Conservation (phyloP, 345 rosid genomes). For the Tarenaya hassleriana region DNA sequence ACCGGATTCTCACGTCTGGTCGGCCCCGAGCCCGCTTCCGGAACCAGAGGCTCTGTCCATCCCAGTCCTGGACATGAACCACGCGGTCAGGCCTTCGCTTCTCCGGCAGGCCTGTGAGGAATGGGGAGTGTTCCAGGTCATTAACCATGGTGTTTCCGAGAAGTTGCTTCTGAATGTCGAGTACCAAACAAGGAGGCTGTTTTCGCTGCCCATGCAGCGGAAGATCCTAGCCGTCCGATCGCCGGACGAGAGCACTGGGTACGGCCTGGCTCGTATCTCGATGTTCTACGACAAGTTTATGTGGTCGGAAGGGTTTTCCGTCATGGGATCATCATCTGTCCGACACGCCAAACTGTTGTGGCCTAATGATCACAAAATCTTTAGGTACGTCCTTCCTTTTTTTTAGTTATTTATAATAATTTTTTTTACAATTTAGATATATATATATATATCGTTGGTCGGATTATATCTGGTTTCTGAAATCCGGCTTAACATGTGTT, state of each 20-base stretch:
- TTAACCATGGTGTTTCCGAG: slow-evolving; percentile 55
- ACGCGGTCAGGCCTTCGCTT: slow-evolving; percentile 29
- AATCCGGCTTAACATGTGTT: too few relatives aligned
- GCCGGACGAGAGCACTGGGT: slow-evolving; percentile 49
- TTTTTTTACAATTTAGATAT: too few relatives aligned
- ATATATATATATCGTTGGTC: too few relatives aligned
- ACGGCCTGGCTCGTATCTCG: slow-evolving; percentile 54
- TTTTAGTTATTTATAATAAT: too few relatives aligned
- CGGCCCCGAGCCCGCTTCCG: slow-evolving; percentile 1
- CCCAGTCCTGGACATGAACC: slow-evolving; percentile 48
- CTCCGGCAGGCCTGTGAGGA: slow-evolving; percentile 54
- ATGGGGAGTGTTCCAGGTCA: slow-evolving; percentile 75
- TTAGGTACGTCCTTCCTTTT: slow-evolving; percentile 40
- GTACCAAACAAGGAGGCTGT: slow-evolving; percentile 38
- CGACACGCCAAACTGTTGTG: slow-evolving; percentile 63
- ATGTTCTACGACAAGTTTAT: slow-evolving; percentile 56
- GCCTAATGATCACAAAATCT: slow-evolving; percentile 55
- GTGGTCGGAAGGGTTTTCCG: slow-evolving; percentile 84
- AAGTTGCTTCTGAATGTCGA: slow-evolving; percentile 37
- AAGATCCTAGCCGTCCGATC: slow-evolving; percentile 50
- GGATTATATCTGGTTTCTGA: too few relatives aligned
- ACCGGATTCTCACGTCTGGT: slow-evolving; percentile 26
- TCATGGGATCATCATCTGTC: slow-evolving; percentile 46
- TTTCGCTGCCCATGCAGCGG: slow-evolving; percentile 46
- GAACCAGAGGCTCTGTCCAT: slow-evolving; percentile 15